phyloP scores from a whole-genome alignment of 345 rosid species.

The Arabis hirsuta region DNA sequence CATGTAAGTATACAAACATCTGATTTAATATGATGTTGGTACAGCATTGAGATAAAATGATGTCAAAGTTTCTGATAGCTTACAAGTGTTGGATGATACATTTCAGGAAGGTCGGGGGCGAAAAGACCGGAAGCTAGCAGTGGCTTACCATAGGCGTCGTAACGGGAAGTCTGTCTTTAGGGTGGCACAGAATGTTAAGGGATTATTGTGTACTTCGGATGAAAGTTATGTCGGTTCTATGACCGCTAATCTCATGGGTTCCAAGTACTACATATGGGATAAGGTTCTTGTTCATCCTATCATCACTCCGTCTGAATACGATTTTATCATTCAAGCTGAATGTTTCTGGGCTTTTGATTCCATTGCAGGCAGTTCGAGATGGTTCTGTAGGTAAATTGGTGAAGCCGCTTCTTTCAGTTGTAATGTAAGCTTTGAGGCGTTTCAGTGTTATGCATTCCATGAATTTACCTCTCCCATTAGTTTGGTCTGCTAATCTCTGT shows the following conservation, averaged over 20 bases:
- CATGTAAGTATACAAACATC: slow-evolving; percentile 53
- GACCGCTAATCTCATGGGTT: slow-evolving; percentile 86
- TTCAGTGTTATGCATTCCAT: not conserved
- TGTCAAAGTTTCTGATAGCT: slow-evolving; percentile 5
- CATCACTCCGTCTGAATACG: not conserved
- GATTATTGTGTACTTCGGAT: slow-evolving; percentile 62
- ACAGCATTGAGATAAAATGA: not conserved
- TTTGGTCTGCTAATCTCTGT: slow-evolving; percentile 7
- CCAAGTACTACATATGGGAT: slow-evolving; percentile 84
- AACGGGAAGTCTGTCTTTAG: slow-evolving; percentile 71
- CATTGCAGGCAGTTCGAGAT: slow-evolving; percentile 53
- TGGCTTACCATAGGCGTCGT: slow-evolving; percentile 69
- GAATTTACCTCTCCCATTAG: not conserved
- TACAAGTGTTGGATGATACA: slow-evolving; percentile 25
- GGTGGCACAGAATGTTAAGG: slow-evolving; percentile 74
- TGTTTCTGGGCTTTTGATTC: slow-evolving; percentile 26
- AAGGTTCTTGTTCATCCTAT: slow-evolving; percentile 49
- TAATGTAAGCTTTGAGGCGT: slow-evolving; percentile 56
- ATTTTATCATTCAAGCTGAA: not conserved
- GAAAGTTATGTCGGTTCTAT: slow-evolving; percentile 73
- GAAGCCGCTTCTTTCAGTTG: slow-evolving; percentile 68
- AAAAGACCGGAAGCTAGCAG: slow-evolving; percentile 81
- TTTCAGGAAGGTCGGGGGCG: slow-evolving; percentile 92
- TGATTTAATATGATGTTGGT: not conserved
- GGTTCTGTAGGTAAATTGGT: slow-evolving; percentile 52